A percentile compares a stretch with the other conserved stretches of the same genome.
Conservation (phyloP, 1,284 basidiomycete genomes). For the Ganoderma lucidum region DNA sequence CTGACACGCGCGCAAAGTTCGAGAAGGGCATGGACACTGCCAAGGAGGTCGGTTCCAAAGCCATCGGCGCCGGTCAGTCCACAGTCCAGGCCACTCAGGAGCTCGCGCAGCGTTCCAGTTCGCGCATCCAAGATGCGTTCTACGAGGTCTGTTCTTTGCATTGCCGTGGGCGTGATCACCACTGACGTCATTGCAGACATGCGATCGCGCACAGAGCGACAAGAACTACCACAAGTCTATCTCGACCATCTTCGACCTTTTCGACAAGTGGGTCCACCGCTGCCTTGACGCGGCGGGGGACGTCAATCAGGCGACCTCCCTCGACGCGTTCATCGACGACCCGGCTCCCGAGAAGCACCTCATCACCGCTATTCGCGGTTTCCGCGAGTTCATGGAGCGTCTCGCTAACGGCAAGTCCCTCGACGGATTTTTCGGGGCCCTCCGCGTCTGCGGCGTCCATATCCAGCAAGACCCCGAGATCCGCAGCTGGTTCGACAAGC, state of each 20-base stretch:
- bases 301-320: slow-evolving; percentile 49
- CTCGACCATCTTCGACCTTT: slow-evolving; percentile 59
- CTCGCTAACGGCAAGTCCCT: slow-evolving; percentile 55
- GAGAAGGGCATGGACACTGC: slow-evolving; percentile 70
- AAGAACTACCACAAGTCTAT: slow-evolving; percentile 62
- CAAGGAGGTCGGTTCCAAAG: slow-evolving; percentile 61
- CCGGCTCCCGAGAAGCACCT: slow-evolving; percentile 65
- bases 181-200: slow-evolving; percentile 51
- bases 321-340: slow-evolving; percentile 64
- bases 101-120: slow-evolving; percentile 48
- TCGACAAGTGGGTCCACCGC: slow-evolving; percentile 63
- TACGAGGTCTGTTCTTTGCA: slow-evolving; percentile 49
- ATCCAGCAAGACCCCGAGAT: slow-evolving; percentile 57
- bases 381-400: slow-evolving; percentile 58
- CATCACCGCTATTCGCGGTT: slow-evolving; percentile 52
- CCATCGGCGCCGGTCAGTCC: slow-evolving; percentile 60
- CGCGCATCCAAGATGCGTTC: slow-evolving; percentile 57
- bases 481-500: slow-evolving; percentile 56
- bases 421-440: slow-evolving; percentile 48
- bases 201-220: slow-evolving; percentile 67
- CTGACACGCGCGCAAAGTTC: slow-evolving; percentile 53
- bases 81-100: slow-evolving; percentile 52
- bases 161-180: not conserved
- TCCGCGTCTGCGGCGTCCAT: slow-evolving; percentile 51
- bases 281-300: slow-evolving; percentile 58